Percentiles rank a stretch among this genome's conserved stretches.
Conservation (phyloP, 768 basidiomycete genomes). For the Boletus coccyginus region DNA sequence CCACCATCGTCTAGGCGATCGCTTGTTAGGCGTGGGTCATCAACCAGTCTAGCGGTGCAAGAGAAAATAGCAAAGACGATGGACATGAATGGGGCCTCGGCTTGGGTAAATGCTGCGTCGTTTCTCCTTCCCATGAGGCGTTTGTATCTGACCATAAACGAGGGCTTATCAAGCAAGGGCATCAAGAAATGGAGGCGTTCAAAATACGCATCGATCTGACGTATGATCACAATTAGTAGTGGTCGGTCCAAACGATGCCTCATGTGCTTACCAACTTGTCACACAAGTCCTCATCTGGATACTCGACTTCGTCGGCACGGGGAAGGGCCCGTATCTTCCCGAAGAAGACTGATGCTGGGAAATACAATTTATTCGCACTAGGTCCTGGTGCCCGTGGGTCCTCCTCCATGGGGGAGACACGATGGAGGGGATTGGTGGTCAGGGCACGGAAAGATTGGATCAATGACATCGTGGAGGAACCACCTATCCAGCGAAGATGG, state of each 20-base stretch:
- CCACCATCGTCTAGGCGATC: constrained; percentile 72
- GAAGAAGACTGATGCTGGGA: constrained; percentile 84
- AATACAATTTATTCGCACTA: constrained; percentile 82
- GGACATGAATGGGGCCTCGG: constrained; percentile 73
- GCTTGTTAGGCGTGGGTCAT: constrained; percentile 64
- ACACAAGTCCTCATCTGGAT: constrained; percentile 78
- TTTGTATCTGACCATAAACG: constrained; percentile 71
- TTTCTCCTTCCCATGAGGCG: constrained; percentile 69
- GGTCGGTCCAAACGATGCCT: constrained; percentile 11
- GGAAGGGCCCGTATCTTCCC: constrained; percentile 83
- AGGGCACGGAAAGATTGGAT: constrained; percentile 83
- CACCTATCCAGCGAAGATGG: constrained; percentile 89
- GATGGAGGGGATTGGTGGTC: constrained; percentile 70
- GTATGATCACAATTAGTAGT: constrained; percentile 22
- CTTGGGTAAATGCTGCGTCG: constrained; percentile 50
- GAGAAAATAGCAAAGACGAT: constrained; percentile 89
- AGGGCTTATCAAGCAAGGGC: constrained; percentile 84
- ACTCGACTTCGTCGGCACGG: constrained; percentile 83
- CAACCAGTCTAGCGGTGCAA: constrained; percentile 77
- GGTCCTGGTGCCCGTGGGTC: constrained; percentile 77
- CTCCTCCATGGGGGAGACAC: constrained; percentile 81
- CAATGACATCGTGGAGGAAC: constrained; percentile 88
- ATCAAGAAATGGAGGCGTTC: constrained; percentile 82
- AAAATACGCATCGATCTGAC: constrained; percentile 85
- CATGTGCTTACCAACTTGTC: constrained; percentile 70